Evolutionary conservation across 2,329 filamentous ascomycete genomes (phyloP), one percentile per base, ranked within the genome.

Genomic region (Pseudogymnoascus sp.): DNA sequence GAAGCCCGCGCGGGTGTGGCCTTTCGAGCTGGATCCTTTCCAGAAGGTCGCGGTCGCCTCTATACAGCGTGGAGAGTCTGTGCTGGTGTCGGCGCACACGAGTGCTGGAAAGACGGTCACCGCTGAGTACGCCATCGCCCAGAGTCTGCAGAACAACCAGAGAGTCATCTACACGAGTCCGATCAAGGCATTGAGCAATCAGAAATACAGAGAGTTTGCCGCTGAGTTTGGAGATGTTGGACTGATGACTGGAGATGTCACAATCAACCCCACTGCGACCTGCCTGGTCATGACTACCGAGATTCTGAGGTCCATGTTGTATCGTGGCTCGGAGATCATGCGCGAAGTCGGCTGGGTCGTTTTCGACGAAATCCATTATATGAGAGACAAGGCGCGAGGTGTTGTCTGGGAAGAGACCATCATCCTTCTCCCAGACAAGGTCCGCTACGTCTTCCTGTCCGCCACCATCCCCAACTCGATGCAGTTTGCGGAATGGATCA

Each of bases 341-440:
- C 91, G 94, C 69, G 94, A 99, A 78, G 95, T 99, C 1, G 92
- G 90, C 12, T 99, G 94, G 94, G 95, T 99, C 1, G 81, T 99
- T 1, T 99, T 99, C 70, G 94, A 99, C 76, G 94, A 99, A 76
- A 96, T 99, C 66, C 94, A 99, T 76, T 99, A 99, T 77, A 88
- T 99, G 86, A 87, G 94, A 72, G 94, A 99, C 77, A 95, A 95
- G 76, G 84, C 86, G 60, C 84, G 94, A 76, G 94, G 94, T 79
- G 94, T 99, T 0, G 94, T 99, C 2, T 99, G 94, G 94, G 94
- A 99, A 75, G 94, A 99, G 79, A 97, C 94, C 40, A 97, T 99
- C 73, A 99, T 99, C 71, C 82, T 99, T 68, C 82, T 99, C 31
- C 94, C 94, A 3, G 94, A 99, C 80, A 97, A 99, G 82, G 95